Percentiles rank a stretch among this genome's conserved stretches.
These are phyloP conservation scores for Parastagonospora avenae DNA, from an alignment of 2,329 filamentous ascomycete genomes.

Conservation along the genomic window DNA sequence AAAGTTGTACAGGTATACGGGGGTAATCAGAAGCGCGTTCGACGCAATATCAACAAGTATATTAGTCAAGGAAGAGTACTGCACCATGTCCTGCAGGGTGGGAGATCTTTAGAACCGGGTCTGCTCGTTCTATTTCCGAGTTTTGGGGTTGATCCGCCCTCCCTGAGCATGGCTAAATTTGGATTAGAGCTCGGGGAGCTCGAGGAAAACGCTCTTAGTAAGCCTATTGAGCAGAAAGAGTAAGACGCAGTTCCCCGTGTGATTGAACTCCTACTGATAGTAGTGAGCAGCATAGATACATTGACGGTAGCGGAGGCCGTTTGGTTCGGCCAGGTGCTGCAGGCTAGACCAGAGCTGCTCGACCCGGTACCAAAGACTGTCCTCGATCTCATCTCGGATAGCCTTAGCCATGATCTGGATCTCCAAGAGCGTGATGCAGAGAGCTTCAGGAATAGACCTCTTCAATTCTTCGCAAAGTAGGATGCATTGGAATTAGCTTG, in stretches of 20 bases:
- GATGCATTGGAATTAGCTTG: not conserved
- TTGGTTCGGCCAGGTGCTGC: slow-evolving; percentile 9
- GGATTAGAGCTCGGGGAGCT: slow-evolving; percentile 2
- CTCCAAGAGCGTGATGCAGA: slow-evolving; percentile 4
- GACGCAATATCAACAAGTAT: slow-evolving; percentile 5
- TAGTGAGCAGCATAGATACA: slow-evolving; percentile 10
- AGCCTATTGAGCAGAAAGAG: slow-evolving; percentile 12
- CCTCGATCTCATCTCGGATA: slow-evolving; percentile 8
- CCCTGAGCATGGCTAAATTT: slow-evolving; percentile 2
- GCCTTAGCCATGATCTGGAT: slow-evolving; percentile 2
- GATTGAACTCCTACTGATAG: not conserved
- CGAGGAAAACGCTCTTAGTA: slow-evolving; percentile 8
- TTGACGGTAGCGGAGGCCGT: slow-evolving; percentile 1
- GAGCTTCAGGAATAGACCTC: slow-evolving; percentile 5
- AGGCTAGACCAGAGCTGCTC: slow-evolving; percentile 9
- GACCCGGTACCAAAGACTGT: slow-evolving; percentile 1
- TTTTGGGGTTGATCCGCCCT: not conserved
- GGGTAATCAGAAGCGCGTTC: not conserved
- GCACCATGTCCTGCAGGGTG: slow-evolving; percentile 4
- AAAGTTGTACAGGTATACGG: slow-evolving; percentile 1
- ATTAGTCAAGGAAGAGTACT: slow-evolving; percentile 7
- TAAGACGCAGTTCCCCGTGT: slow-evolving; percentile 3
- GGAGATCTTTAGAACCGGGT: not conserved
- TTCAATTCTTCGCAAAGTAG: slow-evolving; percentile 8
- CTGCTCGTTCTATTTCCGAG: slow-evolving; percentile 11